phyloP scores from a whole-genome alignment of 2,329 filamentous ascomycete species.

The Aquanectria penicillioides region DNA sequence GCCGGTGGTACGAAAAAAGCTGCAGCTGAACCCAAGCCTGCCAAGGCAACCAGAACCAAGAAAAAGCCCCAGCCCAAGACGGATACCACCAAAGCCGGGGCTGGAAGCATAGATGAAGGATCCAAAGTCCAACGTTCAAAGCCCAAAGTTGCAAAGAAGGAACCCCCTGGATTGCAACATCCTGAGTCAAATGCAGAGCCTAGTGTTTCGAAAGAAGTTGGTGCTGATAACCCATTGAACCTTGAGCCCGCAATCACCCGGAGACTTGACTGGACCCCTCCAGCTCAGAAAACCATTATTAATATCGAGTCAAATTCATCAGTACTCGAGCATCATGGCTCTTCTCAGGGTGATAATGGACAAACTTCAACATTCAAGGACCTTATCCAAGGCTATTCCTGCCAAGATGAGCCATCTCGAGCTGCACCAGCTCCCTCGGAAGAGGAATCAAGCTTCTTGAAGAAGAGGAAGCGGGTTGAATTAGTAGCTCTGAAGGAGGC shows the following conservation, averaged over 20 bases:
- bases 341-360: constrained; percentile 15
- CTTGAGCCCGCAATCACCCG: constrained; percentile 64
- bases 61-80: too few relatives aligned
- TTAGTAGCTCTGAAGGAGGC: constrained; percentile 51
- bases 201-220: constrained; percentile 28
- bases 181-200: too few relatives aligned
- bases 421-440: constrained; percentile 30
- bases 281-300: constrained; percentile 52
- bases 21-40: constrained; percentile 5
- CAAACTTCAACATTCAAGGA: constrained; percentile 52
- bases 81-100: not conserved
- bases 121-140: constrained; percentile 28
- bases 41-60: constrained; percentile 28
- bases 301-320: constrained; percentile 46
- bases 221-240: constrained; percentile 47
- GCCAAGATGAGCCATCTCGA: constrained; percentile 39
- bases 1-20: constrained; percentile 15
- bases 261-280: constrained; percentile 75
- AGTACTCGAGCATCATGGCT: constrained; percentile 18
- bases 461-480: constrained; percentile 68
- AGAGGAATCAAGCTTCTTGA: constrained; percentile 49
- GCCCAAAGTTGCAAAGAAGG: constrained; percentile 29
- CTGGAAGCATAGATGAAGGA: constrained; percentile 26
- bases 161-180: too few relatives aligned
- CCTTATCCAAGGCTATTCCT: constrained; percentile 56